Conservation (phyloP, 371 early-diverging fungal species). For the Rhizopus delemar region DNA sequence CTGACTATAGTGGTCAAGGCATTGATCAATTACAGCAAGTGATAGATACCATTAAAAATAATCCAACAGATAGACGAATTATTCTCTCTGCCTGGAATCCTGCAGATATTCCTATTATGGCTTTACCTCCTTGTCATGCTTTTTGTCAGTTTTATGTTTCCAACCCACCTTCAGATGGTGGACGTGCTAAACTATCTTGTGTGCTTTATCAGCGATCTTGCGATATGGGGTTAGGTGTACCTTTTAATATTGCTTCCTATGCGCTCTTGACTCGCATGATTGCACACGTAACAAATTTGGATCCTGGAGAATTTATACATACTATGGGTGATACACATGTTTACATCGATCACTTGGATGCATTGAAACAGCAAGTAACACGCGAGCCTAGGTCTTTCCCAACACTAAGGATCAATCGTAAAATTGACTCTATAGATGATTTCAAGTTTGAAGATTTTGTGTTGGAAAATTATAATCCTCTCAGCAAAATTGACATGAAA, state of each 20-base stretch:
- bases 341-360: constrained; percentile 93
- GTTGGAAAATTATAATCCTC: constrained; percentile 87
- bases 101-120: constrained; percentile 82
- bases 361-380: constrained; percentile 81
- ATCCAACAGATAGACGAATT: constrained; percentile 93
- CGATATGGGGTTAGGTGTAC: constrained; percentile 99
- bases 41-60: constrained; percentile 83
- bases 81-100: constrained; percentile 99
- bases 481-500: constrained; percentile 92
- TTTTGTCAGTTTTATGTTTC: constrained; percentile 95
- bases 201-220: constrained; percentile 98
- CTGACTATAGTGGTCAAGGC: constrained; percentile 93
- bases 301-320: constrained; percentile 93
- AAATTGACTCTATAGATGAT: constrained; percentile 76
- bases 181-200: constrained; percentile 76
- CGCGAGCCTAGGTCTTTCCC: constrained; percentile 92
- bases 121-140: constrained; percentile 95
- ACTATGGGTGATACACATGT: constrained; percentile 98
- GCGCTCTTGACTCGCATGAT: constrained; percentile 94
- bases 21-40: constrained; percentile 94
- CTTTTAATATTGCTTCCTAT: constrained; percentile 99
- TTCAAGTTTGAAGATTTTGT: constrained; percentile 87
- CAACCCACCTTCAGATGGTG: constrained; percentile 50
- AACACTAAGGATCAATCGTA: constrained; percentile 68
- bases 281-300: constrained; percentile 87